Evolutionary conservation across 805 yeast genomes (phyloP).

Genomic region (Candida yuanshanica): DNA sequence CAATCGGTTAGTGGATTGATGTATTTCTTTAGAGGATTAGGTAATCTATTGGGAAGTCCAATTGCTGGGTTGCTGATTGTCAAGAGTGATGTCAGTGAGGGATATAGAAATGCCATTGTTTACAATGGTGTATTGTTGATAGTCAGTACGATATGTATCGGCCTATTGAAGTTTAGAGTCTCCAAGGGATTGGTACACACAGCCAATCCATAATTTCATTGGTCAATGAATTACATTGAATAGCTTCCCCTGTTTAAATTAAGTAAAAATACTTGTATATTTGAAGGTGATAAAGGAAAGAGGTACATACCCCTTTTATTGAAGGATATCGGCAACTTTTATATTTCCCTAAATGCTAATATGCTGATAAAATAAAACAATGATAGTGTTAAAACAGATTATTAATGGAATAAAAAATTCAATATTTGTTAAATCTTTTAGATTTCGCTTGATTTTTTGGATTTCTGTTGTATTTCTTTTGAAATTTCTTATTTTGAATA

Average conservation of each 20-base stretch:
- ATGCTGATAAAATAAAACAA: neutral
- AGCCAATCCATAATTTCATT: no score
- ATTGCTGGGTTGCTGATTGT: constrained; percentile 29
- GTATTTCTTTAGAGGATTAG: constrained; percentile 31
- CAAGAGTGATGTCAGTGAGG: constrained; percentile 9
- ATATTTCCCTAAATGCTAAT: no score
- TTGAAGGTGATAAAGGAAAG: no score
- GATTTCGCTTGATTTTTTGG: constrained; percentile 12
- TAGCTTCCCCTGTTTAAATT: no score
- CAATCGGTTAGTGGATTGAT: constrained; percentile 30
- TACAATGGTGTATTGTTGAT: constrained; percentile 23
- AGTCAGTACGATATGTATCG: constrained; percentile 5
- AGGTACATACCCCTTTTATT: no score
- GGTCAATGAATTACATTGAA: no score
- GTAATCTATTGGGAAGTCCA: constrained; percentile 31
- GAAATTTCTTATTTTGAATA: constrained; percentile 9
- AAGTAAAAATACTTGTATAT: no score
- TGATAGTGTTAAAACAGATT: no score
- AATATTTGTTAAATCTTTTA: constrained; percentile 20
- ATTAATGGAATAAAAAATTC: neutral
- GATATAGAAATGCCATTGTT: constrained; percentile 24
- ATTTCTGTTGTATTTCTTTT: constrained; percentile 16
- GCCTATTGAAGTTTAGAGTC: constrained; percentile 1
- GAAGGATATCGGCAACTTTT: no score
- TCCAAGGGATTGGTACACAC: neutral